phyloP scores from a whole-genome alignment of 208 protist species.

The Trypanosoma mega region DNA sequence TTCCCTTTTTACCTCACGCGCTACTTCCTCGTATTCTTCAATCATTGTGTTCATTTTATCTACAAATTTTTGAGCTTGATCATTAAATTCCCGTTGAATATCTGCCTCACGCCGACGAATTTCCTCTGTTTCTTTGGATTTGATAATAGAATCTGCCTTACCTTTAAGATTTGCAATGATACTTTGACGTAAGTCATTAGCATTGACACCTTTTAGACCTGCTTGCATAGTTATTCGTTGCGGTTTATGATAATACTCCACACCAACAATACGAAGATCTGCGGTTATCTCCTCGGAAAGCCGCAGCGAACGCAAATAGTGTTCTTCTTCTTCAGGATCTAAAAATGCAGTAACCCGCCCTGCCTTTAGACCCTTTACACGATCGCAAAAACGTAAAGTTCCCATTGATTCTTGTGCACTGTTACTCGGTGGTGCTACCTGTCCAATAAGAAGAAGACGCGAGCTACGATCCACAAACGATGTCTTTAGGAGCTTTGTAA shows the following conservation, averaged over 20 bases:
- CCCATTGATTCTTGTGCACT: constrained; percentile 72
- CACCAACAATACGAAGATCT: constrained; percentile 73
- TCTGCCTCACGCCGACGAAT: constrained; percentile 28
- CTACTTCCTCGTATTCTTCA: constrained; percentile 77
- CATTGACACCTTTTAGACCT: constrained; percentile 28
- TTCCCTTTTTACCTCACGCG: constrained; percentile 49
- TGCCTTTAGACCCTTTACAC: constrained; percentile 82
- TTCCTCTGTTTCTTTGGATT: constrained; percentile 39
- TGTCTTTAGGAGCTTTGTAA: constrained; percentile 90
- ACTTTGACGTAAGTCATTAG: constrained; percentile 33
- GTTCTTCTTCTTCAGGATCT: constrained; percentile 59
- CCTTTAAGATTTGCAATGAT: constrained; percentile 31
- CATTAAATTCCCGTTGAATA: constrained; percentile 38
- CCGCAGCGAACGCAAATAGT: constrained; percentile 50
- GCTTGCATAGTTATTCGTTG: constrained; percentile 36
- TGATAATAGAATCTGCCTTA: constrained; percentile 29
- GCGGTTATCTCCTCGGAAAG: constrained; percentile 67
- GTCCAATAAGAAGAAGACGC: constrained; percentile 84
- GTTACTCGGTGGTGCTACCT: constrained; percentile 61
- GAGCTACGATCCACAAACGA: constrained; percentile 62
- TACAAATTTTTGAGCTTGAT: constrained; percentile 56
- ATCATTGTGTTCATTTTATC: constrained; percentile 81
- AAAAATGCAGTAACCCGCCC: constrained; percentile 47
- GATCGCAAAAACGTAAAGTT: constrained; percentile 88
- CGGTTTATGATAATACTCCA: constrained; percentile 57